Base-by-base conservation (phyloP, 306 rosid species). In the Ormosia semicastrata region DNA sequence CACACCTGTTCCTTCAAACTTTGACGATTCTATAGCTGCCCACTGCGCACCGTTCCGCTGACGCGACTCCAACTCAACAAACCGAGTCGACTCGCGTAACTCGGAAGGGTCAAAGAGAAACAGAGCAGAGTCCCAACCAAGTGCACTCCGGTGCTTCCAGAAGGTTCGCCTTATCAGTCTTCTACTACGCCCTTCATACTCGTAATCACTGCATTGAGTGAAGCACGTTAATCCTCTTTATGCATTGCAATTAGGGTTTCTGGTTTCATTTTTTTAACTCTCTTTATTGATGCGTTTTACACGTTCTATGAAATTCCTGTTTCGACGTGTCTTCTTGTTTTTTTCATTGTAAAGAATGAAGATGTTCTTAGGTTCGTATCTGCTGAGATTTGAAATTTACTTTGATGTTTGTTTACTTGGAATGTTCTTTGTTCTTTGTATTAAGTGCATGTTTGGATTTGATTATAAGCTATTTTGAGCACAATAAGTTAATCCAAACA, bases 191-290 rank as follows among this genome's bases (percentile, higher is more conserved):
- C 2, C 29, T 15, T 34, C 29, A 24, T 7, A 56, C 72, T 37
- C 49, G 77, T 77, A 65, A 65, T 71, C 63, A 0, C 46, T 10
- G 1, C 60, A 56, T 18, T 66, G 2, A 74, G 18, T 50, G 58
- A 56, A 66, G 43, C 81, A 4, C 52, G 4, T 49, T 43, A 7
- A 29, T 79, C 39, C 43, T 33, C 6, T 39, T 7, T 40, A 2
- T n/a, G 69, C 44, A 24, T 59, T 36, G 50, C 24, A 2, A 17
- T 77, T 83, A 71, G 87, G 86, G 86, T 80, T 81, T 36, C 13
- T 37, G 11, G 4, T 37, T 4, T 34, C 5, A 33, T 59, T 33
- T 5, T 9, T 1, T 10, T 66, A 0, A 6, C 39, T 41, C n/a
- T 39, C 7, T n/a, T 40, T 33, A 30, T 54, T 64, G 39, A 41